These are phyloP conservation scores for Spergularia azorica DNA, from an alignment of 179 eudicot genomes.

Conservation along the genomic window DNA sequence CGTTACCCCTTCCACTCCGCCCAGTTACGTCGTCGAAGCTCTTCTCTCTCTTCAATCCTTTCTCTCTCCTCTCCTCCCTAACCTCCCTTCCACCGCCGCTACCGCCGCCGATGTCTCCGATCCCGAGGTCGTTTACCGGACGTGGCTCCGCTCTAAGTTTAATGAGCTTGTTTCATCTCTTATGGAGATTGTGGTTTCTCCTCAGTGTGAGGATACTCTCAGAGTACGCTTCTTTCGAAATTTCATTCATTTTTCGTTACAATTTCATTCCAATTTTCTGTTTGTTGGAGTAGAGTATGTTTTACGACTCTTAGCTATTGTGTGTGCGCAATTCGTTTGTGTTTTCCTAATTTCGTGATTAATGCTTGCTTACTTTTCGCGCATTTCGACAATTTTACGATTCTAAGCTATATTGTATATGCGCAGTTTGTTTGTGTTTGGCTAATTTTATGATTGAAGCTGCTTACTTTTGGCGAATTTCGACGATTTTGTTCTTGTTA, in stretches of 20 bases:
- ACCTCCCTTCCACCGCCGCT: slow-evolving; percentile 51
- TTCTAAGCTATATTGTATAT: no score
- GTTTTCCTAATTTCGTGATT: no score
- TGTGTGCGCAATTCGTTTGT: no score
- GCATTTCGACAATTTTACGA: no score
- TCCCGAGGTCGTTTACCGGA: slow-evolving; percentile 62
- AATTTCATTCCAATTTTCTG: not conserved
- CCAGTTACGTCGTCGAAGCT: slow-evolving; percentile 62
- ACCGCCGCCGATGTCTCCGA: slow-evolving; percentile 27
- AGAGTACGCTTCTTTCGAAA: slow-evolving; percentile 35
- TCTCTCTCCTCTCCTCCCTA: slow-evolving; percentile 57
- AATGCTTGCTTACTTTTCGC: no score
- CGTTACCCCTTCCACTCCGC: slow-evolving; percentile 53
- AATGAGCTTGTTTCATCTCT: slow-evolving; percentile 60
- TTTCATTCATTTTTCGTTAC: not conserved
- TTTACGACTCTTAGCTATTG: no score
- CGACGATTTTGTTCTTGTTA: no score
- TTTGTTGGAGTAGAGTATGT: no score
- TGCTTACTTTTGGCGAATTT: no score
- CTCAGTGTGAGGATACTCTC: slow-evolving; percentile 49
- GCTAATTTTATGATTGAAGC: no score
- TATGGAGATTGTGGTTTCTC: slow-evolving; percentile 42
- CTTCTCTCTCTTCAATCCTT: slow-evolving; percentile 81
- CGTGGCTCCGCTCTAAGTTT: slow-evolving; percentile 85
- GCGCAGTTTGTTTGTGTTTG: no score